phyloP scores from a whole-genome alignment of 2,329 filamentous ascomycete species.

The Coccinonectria pachysandricola region DNA sequence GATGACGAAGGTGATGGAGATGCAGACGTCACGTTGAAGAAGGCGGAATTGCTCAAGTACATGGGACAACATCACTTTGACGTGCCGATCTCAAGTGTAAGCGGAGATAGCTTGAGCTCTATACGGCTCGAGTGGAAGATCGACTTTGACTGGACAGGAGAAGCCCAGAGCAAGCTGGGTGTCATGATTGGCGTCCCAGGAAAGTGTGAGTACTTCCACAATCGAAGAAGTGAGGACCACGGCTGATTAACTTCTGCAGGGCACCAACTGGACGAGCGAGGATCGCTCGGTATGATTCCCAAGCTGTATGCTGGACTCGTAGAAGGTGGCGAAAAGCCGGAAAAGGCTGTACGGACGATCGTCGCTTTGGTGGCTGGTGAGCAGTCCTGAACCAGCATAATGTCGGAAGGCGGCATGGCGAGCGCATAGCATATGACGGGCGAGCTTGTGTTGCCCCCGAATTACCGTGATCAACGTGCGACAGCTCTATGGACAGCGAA shows the following conservation, averaged over 20 bases:
- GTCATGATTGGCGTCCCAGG: slow-evolving; percentile 47
- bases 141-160: slow-evolving; percentile 62
- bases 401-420: slow-evolving; percentile 1
- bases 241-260: too few relatives aligned
- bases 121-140: slow-evolving; percentile 53
- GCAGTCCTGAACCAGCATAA: slow-evolving; percentile 6
- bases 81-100: slow-evolving; percentile 31
- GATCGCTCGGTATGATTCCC: slow-evolving; percentile 47
- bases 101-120: slow-evolving; percentile 24
- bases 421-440: too few relatives aligned
- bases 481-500: slow-evolving; percentile 1
- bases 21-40: slow-evolving; percentile 6
- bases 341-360: slow-evolving; percentile 47
- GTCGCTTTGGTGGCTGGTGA: slow-evolving; percentile 49
- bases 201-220: slow-evolving; percentile 51
- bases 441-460: too few relatives aligned
- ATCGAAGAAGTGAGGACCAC: too few relatives aligned
- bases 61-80: slow-evolving; percentile 43
- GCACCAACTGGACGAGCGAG: slow-evolving; percentile 47
- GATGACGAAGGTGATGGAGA: slow-evolving; percentile 11
- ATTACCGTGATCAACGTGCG: slow-evolving; percentile 10
- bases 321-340: slow-evolving; percentile 41
- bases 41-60: slow-evolving; percentile 39
- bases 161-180: slow-evolving; percentile 49
- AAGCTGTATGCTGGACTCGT: slow-evolving; percentile 51